phyloP scores from a whole-genome alignment of 2,329 filamentous ascomycete species.

The Aspergillus caelatus region DNA sequence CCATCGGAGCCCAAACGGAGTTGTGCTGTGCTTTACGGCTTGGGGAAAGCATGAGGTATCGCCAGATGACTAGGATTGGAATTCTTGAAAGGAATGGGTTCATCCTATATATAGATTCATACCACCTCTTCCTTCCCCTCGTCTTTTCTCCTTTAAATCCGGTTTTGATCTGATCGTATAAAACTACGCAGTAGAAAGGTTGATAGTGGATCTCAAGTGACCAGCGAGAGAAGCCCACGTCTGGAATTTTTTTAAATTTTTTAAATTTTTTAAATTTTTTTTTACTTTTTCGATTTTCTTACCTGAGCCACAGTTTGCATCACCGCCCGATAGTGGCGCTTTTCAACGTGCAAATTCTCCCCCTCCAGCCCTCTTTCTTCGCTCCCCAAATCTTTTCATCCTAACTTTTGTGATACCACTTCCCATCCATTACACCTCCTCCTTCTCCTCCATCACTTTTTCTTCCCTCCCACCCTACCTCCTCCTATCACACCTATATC shows the following conservation, averaged over 20 bases:
- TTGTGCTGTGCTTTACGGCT: background rate
- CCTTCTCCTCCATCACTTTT: constrained; percentile 24
- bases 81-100: background rate
- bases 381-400: constrained; percentile 1
- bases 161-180: background rate
- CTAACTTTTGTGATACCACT: constrained; percentile 10
- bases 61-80: background rate
- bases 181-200: background rate
- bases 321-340: constrained; percentile 39
- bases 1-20: constrained; percentile 12
- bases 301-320: constrained; percentile 13
- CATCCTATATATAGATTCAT: background rate
- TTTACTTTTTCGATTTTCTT: background rate
- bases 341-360: constrained; percentile 44
- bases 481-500: constrained; percentile 21
- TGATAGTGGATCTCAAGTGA: constrained; percentile 14
- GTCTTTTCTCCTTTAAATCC: background rate
- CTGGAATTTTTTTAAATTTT: constrained; percentile 1
- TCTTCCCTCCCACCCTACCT: constrained; percentile 22
- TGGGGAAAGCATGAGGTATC: background rate
- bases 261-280: constrained; percentile 2
- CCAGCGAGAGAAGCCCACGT: constrained; percentile 24
- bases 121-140: background rate
- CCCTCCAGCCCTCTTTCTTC: constrained; percentile 27
- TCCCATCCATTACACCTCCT: constrained; percentile 18